phyloP scores from a whole-genome alignment of 805 yeast species.

The Yamadazyma kitorensis region DNA sequence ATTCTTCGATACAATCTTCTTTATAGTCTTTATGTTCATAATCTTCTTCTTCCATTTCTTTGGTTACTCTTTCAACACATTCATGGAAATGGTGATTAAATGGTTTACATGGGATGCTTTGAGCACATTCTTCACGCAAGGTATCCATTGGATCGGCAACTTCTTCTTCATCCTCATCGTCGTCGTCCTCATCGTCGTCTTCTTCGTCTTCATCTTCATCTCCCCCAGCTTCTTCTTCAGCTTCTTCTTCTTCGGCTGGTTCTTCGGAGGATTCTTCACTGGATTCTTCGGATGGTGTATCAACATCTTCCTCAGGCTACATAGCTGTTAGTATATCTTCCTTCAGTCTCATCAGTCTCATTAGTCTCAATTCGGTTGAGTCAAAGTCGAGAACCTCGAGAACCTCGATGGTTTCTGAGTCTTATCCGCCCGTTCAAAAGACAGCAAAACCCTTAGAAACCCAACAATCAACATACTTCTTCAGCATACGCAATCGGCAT shows the following conservation, averaged over 20 bases:
- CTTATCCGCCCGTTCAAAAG: no score
- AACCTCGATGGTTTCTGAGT: no score
- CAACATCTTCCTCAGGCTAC: conserved; percentile 10
- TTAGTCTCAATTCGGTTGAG: no score
- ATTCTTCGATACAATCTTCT: conserved; percentile 98
- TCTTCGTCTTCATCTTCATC: conserved; percentile 47
- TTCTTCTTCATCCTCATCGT: conserved; percentile 68
- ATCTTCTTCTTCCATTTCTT: conserved; percentile 79
- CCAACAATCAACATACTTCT: conserved; percentile 54
- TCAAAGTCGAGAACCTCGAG: no score
- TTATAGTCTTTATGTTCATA: conserved; percentile 78
- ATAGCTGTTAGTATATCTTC: no score
- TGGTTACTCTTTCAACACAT: conserved; percentile 92
- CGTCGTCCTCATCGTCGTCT: conserved; percentile 58
- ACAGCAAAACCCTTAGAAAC: no score
- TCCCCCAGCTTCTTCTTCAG: conserved; percentile 27
- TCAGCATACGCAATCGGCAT: conserved; percentile 87
- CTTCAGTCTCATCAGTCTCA: conserved; percentile 19
- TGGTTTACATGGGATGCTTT: conserved; percentile 64
- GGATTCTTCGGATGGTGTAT: conserved; percentile 13
- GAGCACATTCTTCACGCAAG: conserved; percentile 57
- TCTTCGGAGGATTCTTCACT: conserved; percentile 33
- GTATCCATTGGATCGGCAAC: conserved; percentile 47
- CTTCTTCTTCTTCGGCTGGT: conserved; percentile 38
- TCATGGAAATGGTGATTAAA: conserved; percentile 87